Percentiles rank a stretch among this genome's conserved stretches.
Conservation (phyloP, 108 stramenopile genomes). For the Aureococcus anophagefferens region DNA sequence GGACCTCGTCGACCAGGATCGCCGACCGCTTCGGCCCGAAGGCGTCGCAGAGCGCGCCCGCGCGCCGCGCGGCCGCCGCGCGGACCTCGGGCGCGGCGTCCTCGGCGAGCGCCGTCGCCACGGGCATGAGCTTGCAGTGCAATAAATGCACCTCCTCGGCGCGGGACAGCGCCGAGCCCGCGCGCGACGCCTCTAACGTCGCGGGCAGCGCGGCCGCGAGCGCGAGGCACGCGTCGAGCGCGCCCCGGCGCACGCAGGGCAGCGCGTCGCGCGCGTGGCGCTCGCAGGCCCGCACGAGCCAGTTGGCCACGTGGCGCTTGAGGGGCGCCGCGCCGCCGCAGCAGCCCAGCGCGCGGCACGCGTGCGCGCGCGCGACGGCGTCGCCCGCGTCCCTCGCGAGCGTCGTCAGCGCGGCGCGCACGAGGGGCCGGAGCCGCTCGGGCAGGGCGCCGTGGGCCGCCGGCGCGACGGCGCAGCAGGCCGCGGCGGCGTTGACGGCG, state of each 20-base stretch:
- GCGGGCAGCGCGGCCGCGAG: neutral
- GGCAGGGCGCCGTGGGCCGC: too few relatives aligned
- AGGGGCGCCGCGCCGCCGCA: too few relatives aligned
- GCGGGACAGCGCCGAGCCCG: neutral
- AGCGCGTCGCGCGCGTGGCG: neutral
- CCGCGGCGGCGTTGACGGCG: too few relatives aligned
- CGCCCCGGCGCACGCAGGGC: neutral
- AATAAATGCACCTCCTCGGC: neutral
- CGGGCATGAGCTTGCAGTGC: neutral
- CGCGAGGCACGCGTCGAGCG: neutral
- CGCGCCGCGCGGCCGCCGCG: neutral
- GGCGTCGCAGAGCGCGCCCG: neutral
- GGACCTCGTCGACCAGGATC: neutral
- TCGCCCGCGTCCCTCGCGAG: too few relatives aligned
- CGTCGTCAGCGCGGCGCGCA: too few relatives aligned
- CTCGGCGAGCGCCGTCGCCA: neutral
- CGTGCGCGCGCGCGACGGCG: too few relatives aligned
- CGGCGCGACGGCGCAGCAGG: too few relatives aligned
- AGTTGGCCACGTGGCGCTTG: neutral
- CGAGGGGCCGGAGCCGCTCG: too few relatives aligned
- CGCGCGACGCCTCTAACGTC: neutral
- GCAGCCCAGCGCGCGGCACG: too few relatives aligned
- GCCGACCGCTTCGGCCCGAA: neutral
- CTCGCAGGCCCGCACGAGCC: neutral
- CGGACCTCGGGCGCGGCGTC: neutral